Percentiles rank a stretch among this genome's conserved stretches.
Evolutionary conservation across 2,329 filamentous ascomycete genomes (phyloP).

Genomic region (Pseudocercospora vitis): DNA sequence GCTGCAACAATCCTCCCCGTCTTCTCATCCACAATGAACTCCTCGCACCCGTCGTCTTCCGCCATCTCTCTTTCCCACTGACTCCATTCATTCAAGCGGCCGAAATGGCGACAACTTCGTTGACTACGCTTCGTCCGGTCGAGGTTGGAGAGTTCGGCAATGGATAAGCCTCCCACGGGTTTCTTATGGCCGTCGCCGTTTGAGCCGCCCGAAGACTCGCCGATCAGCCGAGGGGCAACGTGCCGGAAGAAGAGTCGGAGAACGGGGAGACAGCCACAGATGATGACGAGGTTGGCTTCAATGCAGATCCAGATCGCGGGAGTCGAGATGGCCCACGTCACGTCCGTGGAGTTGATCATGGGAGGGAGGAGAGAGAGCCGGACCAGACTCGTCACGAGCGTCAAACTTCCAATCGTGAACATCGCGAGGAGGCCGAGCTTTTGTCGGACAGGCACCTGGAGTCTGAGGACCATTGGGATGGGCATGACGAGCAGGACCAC

Average conservation of each 20-base stretch:
- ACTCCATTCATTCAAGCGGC: slow-evolving; percentile 16
- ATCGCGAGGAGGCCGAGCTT: slow-evolving; percentile 19
- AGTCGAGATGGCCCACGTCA: slow-evolving; percentile 17
- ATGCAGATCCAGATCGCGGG: slow-evolving; percentile 24
- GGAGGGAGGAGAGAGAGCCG: slow-evolving; percentile 20
- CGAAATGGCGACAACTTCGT: slow-evolving; percentile 2
- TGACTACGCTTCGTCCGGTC: slow-evolving; percentile 8
- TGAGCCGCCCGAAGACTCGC: slow-evolving; percentile 13
- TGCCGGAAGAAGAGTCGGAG: slow-evolving; percentile 23
- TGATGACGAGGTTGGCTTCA: slow-evolving; percentile 24
- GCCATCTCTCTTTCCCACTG: slow-evolving; percentile 17
- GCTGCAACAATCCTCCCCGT: slow-evolving; percentile 11
- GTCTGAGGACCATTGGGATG: slow-evolving; percentile 12
- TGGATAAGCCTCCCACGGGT: not conserved
- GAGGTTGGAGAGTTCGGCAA: slow-evolving; percentile 22
- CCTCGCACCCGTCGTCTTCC: slow-evolving; percentile 11
- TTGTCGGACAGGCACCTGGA: slow-evolving; percentile 9
- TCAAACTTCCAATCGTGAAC: slow-evolving; percentile 23
- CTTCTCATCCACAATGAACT: slow-evolving; percentile 11
- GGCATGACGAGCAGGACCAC: slow-evolving; percentile 20
- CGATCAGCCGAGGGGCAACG: slow-evolving; percentile 21
- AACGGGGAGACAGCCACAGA: slow-evolving; percentile 23
- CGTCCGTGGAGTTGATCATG: slow-evolving; percentile 14
- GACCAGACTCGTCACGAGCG: slow-evolving; percentile 20
- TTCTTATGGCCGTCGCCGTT: not conserved